Conservation (phyloP, 2,329 filamentous ascomycete genomes). For the Leptographium wingfieldii region DNA sequence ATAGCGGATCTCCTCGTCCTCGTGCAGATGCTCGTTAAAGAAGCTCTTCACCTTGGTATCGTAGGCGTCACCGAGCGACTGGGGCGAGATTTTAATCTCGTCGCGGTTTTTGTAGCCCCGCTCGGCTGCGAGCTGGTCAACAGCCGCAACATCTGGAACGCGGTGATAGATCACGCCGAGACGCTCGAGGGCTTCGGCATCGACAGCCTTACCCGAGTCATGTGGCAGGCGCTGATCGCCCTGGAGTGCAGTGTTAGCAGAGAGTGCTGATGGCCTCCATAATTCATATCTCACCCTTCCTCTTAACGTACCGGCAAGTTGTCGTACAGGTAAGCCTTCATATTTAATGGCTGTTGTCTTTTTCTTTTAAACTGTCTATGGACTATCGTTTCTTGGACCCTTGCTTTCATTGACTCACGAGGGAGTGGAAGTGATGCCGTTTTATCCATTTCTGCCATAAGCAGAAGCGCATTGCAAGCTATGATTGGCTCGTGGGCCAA, state of each 20-base stretch:
- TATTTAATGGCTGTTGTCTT: slow-evolving; percentile 18
- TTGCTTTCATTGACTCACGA: background rate
- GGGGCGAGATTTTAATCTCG: slow-evolving; percentile 77
- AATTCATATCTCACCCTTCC: background rate
- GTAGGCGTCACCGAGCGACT: slow-evolving; percentile 74
- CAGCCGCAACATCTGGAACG: slow-evolving; percentile 49
- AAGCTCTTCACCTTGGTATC: slow-evolving; percentile 90
- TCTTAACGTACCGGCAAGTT: slow-evolving; percentile 33
- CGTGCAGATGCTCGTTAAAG: slow-evolving; percentile 91
- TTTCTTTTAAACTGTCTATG: background rate
- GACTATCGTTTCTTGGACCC: background rate
- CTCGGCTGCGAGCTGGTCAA: slow-evolving; percentile 60
- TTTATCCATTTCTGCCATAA: background rate
- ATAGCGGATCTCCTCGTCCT: slow-evolving; percentile 97
- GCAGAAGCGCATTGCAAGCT: slow-evolving; percentile 9
- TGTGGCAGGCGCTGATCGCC: slow-evolving; percentile 89
- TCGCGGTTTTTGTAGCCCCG: slow-evolving; percentile 91
- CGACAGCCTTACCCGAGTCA: slow-evolving; percentile 64
- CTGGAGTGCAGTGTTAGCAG: slow-evolving; percentile 30
- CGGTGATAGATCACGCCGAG: slow-evolving; percentile 73
- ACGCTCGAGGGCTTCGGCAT: slow-evolving; percentile 49
- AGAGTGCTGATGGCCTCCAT: background rate
- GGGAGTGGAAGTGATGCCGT: background rate
- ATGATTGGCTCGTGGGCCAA: slow-evolving; percentile 5
- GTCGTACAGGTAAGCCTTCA: slow-evolving; percentile 48